Conservation (phyloP, 208 protist genomes). For the Herpetomonas muscarum region DNA sequence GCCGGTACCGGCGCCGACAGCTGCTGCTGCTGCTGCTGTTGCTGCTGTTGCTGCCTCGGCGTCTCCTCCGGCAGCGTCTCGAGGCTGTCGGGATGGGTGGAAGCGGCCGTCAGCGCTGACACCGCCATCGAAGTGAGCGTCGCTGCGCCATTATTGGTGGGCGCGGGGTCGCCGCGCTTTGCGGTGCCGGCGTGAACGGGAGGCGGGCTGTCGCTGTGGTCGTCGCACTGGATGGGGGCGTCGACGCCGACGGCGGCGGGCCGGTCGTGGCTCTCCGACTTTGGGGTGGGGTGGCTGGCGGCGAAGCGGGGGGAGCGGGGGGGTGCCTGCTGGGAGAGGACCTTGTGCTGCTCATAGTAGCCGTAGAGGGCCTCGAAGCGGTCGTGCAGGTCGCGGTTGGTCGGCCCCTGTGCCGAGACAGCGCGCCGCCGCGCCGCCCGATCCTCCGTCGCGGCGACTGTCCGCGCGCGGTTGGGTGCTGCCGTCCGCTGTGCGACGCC, state of each 20-base stretch:
- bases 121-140: neutral
- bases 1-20: neutral
- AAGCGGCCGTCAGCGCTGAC: neutral
- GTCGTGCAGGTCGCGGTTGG: slow-evolving; percentile 47
- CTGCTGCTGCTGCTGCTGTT: neutral
- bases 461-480: neutral
- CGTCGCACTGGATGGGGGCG: neutral
- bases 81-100: neutral
- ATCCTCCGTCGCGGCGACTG: neutral
- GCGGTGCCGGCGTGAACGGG: slow-evolving; percentile 1
- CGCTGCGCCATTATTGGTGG: neutral
- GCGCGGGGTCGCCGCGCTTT: neutral
- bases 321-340: slow-evolving; percentile 8
- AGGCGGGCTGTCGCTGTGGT: neutral
- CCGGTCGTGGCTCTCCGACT: neutral
- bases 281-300: slow-evolving; percentile 1
- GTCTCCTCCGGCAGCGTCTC: no score
- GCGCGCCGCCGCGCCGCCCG: slow-evolving; percentile 29
- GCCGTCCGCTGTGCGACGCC: neutral
- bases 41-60: neutral
- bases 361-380: slow-evolving; percentile 63
- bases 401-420: slow-evolving; percentile 41
- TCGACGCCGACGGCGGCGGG: neutral
- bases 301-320: slow-evolving; percentile 15
- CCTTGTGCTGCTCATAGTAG: slow-evolving; percentile 45